Evolutionary conservation across 306 rosid genomes (phyloP), one percentile per base, ranked within the genome.

Genomic region (Betula pendula): DNA sequence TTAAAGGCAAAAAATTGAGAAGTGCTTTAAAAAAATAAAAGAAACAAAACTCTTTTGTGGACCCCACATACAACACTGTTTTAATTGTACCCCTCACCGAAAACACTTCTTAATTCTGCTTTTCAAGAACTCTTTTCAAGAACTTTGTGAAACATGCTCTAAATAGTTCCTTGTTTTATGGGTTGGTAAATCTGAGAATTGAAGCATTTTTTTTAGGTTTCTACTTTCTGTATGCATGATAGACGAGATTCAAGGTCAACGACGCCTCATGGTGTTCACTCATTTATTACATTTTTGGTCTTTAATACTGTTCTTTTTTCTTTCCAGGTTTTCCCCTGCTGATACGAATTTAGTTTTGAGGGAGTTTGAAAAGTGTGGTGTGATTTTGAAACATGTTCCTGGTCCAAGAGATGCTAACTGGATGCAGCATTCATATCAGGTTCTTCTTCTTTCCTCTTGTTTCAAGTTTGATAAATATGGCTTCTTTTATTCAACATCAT

Each of bases 321-420:
- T 71, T 53, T 85, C 84, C 89, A 95, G 99, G 66, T 92, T 95
- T 84, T 89, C 97, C 73, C 94, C 97, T 22, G 88, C 90, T 68
- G 96, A 95, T 66, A 92, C 97, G 35, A 95, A 92, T 72, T 76
- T 87, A 80, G 94, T 95, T 35, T 86, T 95, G 84, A 85, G 99
- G 84, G 99, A 95, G 84, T 92, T 95, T 77, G 97, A 95, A 84
- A 95, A 91, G 84, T 95, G 99, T 76, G 99, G 99, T 68, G 88
- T 83, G 87, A 88, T 95, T 82, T 82, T 92, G 89, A 95, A 88
- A 79, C 99, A 95, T 74, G 87, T 95, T 88, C 87, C 99, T 53
- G 97, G 99, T 69, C 97, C 97, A 68, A 89, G 96, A 84, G 90
- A 89, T 63, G 95, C 97, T 72, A 95, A 95, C 70, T 95, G 99